Evolutionary conservation across 352 stramenopile genomes (phyloP).

Genomic region (Pythium aphanidermatum): DNA sequence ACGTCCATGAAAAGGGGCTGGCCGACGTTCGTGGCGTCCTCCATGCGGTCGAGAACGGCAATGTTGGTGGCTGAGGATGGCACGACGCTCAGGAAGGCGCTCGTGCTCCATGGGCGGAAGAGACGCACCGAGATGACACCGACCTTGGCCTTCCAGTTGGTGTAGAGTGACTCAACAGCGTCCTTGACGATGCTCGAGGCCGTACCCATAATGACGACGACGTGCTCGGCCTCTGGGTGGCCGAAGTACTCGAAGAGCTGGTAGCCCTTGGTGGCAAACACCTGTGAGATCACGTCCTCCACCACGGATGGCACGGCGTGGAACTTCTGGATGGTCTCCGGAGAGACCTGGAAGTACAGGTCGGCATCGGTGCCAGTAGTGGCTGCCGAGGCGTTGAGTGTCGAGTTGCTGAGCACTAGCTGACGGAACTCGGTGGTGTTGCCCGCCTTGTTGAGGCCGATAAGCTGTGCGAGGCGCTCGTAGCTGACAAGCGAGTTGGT

Average conservation of each 20-base stretch:
- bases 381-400: conserved; percentile 29
- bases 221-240: conserved; percentile 73
- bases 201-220: conserved; percentile 90
- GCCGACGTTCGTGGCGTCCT: conserved; percentile 80
- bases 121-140: conserved; percentile 87
- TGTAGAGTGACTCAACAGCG: conserved; percentile 79
- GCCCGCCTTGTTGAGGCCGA: conserved; percentile 41
- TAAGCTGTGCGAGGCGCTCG: conserved; percentile 60
- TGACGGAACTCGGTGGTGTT: conserved; percentile 50
- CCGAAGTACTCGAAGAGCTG: conserved; percentile 90
- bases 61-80: conserved; percentile 72
- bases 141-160: conserved; percentile 79
- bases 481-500: conserved; percentile 60
- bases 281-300: conserved; percentile 74
- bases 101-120: conserved; percentile 86
- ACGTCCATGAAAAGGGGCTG: conserved; percentile 92
- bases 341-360: conserved; percentile 91
- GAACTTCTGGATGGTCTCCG: conserved; percentile 83
- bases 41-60: conserved; percentile 89
- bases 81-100: conserved; percentile 70
- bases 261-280: conserved; percentile 80
- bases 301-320: conserved; percentile 54
- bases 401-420: conserved; percentile 52
- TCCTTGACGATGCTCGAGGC: conserved; percentile 85
- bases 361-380: conserved; percentile 59